Base-by-base conservation (phyloP, 805 yeast species). In the Wickerhamiella kurtzmanii region DNA sequence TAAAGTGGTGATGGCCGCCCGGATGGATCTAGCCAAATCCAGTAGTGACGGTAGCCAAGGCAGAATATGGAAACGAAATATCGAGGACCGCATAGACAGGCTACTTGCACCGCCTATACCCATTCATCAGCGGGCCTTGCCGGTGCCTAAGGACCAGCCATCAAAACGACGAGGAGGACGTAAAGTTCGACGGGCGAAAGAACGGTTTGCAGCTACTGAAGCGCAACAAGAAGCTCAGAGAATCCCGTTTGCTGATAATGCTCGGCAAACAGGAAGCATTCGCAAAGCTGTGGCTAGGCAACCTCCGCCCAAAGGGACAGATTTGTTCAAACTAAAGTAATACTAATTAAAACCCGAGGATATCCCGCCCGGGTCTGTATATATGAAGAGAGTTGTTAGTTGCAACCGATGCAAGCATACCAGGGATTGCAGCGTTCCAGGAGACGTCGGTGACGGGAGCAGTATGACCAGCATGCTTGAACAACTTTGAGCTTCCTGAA, bases 131-230 rank as follows among this genome's bases (percentile, higher is more conserved):
- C 78, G 77, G 49, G 80, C 88, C 0, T 72, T 87, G 43, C 86
- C 86, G 0, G 62, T 79, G 4, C 96, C 96, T 0, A 68, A 75
- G 16, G 95, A 87, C 47, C 73, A 71, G 46, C 76, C 79, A 43
- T 78, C 89, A 3, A 84, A 85, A 64, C 83, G 80, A 55, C 70
- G 98, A 56, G 96, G 94, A 1, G 98, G 98, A 0, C 69, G 78
- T 53, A 67, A 89, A 47, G 72, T 82, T 54, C 70, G 95, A 44
- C 87, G 86, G 62, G 73, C 77, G 67, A 86, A 84, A 61, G 83
- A 86, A 59, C 78, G 83, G 58, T 79, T 81, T 64, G 80, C 79
- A 56, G 73, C 82, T 72, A 80, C 95, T 0, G 94, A 87, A 46
- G 60, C 83, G 40, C 78, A 87, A 35, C 80, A 77, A 53, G 82